phyloP scores from a whole-genome alignment of 164 flowering plant species.

The grape (Vitis vinifera) region ASM3070453v1 NC_081808.1:3871501-3872000 shows the following conservation, averaged over 20 bases:
- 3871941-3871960: conserved; percentile 64
- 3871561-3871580: too few species aligned
- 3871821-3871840: not conserved
- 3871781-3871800: not conserved
- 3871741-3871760: not conserved
- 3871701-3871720: not conserved
- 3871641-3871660: too few species aligned
- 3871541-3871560: too few species aligned
- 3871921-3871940: conserved; percentile 65
- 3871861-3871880: not conserved
- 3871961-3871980: conserved; percentile 69
- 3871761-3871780: not conserved
- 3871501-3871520: too few species aligned
- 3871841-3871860: not conserved
- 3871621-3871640: too few species aligned
- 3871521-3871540: too few species aligned
- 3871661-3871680: too few species aligned
- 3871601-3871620: too few species aligned
- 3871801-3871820: not conserved
- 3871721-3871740: not conserved
- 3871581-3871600: too few species aligned
- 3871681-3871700: too few species aligned
- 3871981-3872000: conserved; percentile 12
- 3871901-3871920: not conserved
- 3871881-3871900: not conserved